Conservation (phyloP, 2,329 filamentous ascomycete species). For the Colletotrichum spinosum region DNA sequence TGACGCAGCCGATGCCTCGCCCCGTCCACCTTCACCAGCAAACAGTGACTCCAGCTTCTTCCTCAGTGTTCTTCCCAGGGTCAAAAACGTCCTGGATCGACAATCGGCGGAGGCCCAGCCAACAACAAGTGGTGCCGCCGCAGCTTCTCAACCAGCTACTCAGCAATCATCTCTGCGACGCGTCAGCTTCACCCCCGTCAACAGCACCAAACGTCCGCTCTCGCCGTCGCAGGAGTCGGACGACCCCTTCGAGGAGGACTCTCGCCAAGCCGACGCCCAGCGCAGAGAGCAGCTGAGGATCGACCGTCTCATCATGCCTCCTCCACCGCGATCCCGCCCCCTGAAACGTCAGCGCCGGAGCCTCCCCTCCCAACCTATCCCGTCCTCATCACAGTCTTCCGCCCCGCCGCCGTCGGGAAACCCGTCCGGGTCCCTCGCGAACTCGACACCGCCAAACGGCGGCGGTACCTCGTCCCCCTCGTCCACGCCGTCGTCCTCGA, state of each 20-base stretch:
- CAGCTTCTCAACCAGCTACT: neutral
- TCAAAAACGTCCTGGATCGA: too few species aligned
- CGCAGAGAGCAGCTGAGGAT: constrained; percentile 42
- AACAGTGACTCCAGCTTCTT: too few species aligned
- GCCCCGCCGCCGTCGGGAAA: constrained; percentile 24
- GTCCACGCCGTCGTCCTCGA: constrained; percentile 43
- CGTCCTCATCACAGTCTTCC: constrained; percentile 25
- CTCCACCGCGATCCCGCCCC: constrained; percentile 20
- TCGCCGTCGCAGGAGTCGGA: constrained; percentile 28
- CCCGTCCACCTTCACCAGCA: neutral
- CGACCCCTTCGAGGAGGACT: constrained; percentile 40
- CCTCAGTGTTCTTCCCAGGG: too few species aligned
- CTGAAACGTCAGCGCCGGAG: constrained; percentile 10
- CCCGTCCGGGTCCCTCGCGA: neutral
- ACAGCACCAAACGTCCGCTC: constrained; percentile 25
- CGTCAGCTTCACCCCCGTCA: constrained; percentile 20
- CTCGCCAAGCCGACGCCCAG: constrained; percentile 31
- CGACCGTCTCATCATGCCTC: constrained; percentile 39
- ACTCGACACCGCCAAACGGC: neutral
- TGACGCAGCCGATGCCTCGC: too few species aligned
- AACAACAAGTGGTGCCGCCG: too few species aligned
- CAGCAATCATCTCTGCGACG: neutral
- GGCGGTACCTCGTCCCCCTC: constrained; percentile 39
- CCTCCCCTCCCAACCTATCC: neutral
- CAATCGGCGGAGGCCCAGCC: too few species aligned